phyloP scores from a whole-genome alignment of 2,329 filamentous ascomycete genomes.

The Fusarium staphyleae region DNA sequence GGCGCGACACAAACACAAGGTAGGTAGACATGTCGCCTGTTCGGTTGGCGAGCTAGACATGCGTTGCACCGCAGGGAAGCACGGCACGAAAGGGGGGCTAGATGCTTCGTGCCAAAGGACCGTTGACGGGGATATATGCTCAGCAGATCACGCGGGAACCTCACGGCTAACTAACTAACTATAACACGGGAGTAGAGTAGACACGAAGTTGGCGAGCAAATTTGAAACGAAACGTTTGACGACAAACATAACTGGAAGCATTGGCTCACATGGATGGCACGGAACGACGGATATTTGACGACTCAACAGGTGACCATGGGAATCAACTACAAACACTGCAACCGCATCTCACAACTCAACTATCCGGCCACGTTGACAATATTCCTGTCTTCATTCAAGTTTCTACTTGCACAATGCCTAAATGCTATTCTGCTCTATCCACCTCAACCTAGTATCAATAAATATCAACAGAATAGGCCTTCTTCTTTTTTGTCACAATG shows the following conservation, averaged over 20 bases:
- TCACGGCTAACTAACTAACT: too few relatives aligned
- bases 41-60: background rate
- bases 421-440: slow-evolving; percentile 33
- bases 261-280: background rate
- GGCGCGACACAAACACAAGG: slow-evolving; percentile 18
- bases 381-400: slow-evolving; percentile 23
- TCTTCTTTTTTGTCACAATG: slow-evolving; percentile 20
- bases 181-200: too few relatives aligned
- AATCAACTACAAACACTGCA: too few relatives aligned
- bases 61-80: background rate
- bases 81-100: too few relatives aligned
- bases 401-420: slow-evolving; percentile 22
- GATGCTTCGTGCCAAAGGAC: too few relatives aligned
- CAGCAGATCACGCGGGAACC: slow-evolving; percentile 1
- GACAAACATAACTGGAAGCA: slow-evolving; percentile 1
- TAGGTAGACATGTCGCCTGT: background rate
- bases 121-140: background rate
- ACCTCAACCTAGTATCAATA: slow-evolving; percentile 34
- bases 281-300: background rate
- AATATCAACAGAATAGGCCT: slow-evolving; percentile 11
- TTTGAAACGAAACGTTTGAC: background rate
- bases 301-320: background rate
- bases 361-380: background rate
- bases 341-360: background rate
- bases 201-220: background rate